Evolutionary conservation across 805 yeast genomes (phyloP), one percentile per base, ranked within the genome.

Genomic region (Metahyphopichia silvanorum): DNA sequence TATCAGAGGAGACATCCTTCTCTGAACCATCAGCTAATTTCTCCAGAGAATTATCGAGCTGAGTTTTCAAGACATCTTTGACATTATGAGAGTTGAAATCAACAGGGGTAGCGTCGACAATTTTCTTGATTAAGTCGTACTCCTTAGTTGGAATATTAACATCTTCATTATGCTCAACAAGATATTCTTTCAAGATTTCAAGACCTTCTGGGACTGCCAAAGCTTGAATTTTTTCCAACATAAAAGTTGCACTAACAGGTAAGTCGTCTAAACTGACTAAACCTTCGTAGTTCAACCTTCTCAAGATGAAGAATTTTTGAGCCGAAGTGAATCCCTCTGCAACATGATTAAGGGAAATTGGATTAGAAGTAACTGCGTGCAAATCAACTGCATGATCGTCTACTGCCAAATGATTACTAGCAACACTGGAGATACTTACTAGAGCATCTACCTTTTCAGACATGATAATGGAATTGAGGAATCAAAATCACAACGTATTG

Each of bases 91-190:
- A n/a, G n/a, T n/a, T 23, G 14, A 7, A 8, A n/a, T 23, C n/a
- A 11, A 12, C 8, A 23, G 25, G 25, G 13, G 31, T 19, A 6
- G 11, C 7, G 5, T 27, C 33, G 12, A 52, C 42, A 29, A 51
- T 39, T 4, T 28, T 34, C 21, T 41, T 28, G 27, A 71, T 53
- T 32, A 60, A 58, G 4, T 52, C 54, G 42, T 61, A 60, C 25
- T 65, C 67, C 2, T 44, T 51, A 2, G 34, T 40, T 9, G 73
- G 68, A 38, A 76, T 60, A 44, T 74, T 74, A 22, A 67, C 66
- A 46, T 77, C 82, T 32, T 61, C 69, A 5, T 43, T 44, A 40
- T 74, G 77, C 12, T 66, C 61, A 1, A 44, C 60, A 3, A 66
- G 38, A 4, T 72, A 66, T 12, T 58, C 53, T 20, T 51, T 45